Percentiles rank a stretch among this genome's conserved stretches.
Evolutionary conservation across 345 rosid genomes (phyloP).

Genomic region (Salix brachista): DNA sequence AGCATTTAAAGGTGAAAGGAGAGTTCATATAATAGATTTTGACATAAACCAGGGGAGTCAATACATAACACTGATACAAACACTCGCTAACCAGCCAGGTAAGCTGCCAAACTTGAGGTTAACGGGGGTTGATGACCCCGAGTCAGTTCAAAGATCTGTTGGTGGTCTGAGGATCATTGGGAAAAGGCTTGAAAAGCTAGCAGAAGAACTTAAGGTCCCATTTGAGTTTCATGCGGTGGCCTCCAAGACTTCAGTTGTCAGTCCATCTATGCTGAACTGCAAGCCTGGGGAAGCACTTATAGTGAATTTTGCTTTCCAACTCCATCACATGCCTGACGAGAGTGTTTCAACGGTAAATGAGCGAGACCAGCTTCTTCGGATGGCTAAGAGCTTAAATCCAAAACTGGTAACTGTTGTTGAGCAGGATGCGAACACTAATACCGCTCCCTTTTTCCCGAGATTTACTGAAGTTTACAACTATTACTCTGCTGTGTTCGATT

Average conservation of each 20-base stretch:
- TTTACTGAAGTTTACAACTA: conserved; percentile 81
- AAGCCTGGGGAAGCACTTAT: conserved; percentile 67
- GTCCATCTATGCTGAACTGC: conserved; percentile 62
- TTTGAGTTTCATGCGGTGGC: conserved; percentile 70
- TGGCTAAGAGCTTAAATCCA: conserved; percentile 84
- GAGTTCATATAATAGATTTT: conserved; percentile 82
- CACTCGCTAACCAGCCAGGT: conserved; percentile 46
- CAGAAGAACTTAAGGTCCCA: conserved; percentile 54
- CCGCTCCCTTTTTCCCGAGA: conserved; percentile 77
- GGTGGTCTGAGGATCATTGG: conserved; percentile 81
- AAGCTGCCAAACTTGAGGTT: conserved; percentile 59
- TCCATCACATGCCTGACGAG: conserved; percentile 99
- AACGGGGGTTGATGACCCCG: conserved; percentile 96
- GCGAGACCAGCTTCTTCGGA: conserved; percentile 86
- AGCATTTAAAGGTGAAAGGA: conserved; percentile 63
- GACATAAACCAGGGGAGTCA: conserved; percentile 96
- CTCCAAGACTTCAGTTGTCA: conserved; percentile 63
- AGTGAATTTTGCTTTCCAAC: conserved; percentile 94
- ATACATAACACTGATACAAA: conserved; percentile 75
- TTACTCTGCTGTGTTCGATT: conserved; percentile 84
- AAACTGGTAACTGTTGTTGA: conserved; percentile 92
- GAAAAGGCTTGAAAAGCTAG: conserved; percentile 73
- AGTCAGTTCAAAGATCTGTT: conserved; percentile 76
- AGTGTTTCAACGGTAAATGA: conserved; percentile 85
- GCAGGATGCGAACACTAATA: conserved; percentile 90